phyloP scores from a whole-genome alignment of 140 eudicot species.

The Senecio squalidus region DNA sequence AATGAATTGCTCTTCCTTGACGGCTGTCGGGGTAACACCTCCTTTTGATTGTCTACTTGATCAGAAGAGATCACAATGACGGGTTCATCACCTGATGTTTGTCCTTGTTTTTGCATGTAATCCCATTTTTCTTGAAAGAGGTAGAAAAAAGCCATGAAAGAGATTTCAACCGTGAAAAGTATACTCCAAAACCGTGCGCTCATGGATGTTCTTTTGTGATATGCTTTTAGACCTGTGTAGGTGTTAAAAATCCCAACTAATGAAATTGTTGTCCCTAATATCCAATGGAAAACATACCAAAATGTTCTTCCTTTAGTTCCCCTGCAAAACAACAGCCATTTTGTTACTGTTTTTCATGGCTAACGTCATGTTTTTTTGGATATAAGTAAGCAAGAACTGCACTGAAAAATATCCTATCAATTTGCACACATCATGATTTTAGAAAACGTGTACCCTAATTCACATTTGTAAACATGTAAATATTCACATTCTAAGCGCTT shows the following conservation, averaged over 20 bases:
- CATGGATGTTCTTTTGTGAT: constrained; percentile 53
- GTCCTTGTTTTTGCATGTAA: constrained; percentile 48
- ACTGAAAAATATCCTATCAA: neutral
- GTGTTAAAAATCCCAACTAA: constrained; percentile 57
- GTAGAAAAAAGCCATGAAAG: constrained; percentile 47
- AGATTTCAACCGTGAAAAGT: constrained; percentile 41
- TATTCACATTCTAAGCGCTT: too few relatives aligned
- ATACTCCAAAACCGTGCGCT: constrained; percentile 35
- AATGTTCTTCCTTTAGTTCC: constrained; percentile 51
- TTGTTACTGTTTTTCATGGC: neutral
- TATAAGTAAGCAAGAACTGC: neutral
- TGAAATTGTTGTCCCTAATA: constrained; percentile 48
- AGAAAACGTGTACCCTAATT: too few relatives aligned
- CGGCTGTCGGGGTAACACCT: constrained; percentile 24
- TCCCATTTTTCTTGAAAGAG: constrained; percentile 75
- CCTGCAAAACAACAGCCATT: constrained; percentile 25
- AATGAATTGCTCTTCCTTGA: constrained; percentile 44
- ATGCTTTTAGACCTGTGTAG: constrained; percentile 65
- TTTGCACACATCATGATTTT: neutral
- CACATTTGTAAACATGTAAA: too few relatives aligned
- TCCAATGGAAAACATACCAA: constrained; percentile 70
- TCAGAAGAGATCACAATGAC: constrained; percentile 28
- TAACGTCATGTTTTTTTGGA: neutral
- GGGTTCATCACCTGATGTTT: constrained; percentile 31
- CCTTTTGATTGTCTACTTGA: constrained; percentile 36